Conservation (phyloP, 805 yeast genomes). For the Dipodascopsis tothii region DNA sequence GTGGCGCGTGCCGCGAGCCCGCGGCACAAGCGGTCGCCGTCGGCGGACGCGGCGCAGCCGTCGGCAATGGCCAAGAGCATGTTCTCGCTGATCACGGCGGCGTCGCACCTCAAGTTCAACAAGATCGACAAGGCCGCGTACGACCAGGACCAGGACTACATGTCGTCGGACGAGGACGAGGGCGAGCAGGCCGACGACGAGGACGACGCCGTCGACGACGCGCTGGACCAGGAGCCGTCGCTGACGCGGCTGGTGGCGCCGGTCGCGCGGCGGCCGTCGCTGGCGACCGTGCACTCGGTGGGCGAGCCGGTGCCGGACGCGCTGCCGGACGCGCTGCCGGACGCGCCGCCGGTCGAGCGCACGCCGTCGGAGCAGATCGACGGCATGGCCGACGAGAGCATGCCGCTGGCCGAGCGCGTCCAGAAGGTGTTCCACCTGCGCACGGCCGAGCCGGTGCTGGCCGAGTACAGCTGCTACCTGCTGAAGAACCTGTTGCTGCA, state of each 20-base stretch:
- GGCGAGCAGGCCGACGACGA: slow-evolving; percentile 28
- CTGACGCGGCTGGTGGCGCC: background rate
- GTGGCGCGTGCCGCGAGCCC: background rate
- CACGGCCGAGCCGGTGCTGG: slow-evolving; percentile 7
- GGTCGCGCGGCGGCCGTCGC: background rate
- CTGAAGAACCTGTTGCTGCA: slow-evolving; percentile 74
- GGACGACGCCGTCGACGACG: slow-evolving; percentile 11
- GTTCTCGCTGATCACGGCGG: slow-evolving; percentile 17
- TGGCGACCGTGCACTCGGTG: background rate
- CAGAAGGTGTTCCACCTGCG: background rate
- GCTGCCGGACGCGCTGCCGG: background rate
- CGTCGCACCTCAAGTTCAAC: slow-evolving; percentile 12
- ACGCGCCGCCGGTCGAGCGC: too few relatives aligned
- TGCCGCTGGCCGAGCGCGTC: background rate
- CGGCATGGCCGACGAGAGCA: background rate
- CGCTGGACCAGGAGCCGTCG: background rate
- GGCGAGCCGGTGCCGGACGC: background rate
- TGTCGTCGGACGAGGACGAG: slow-evolving; percentile 29
- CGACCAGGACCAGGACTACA: slow-evolving; percentile 20
- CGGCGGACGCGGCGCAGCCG: slow-evolving; percentile 17
- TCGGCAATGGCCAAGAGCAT: slow-evolving; percentile 12
- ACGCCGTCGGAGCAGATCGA: background rate
- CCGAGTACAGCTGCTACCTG: slow-evolving; percentile 68
- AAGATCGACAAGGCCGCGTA: slow-evolving; percentile 5
- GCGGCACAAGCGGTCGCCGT: slow-evolving; percentile 9